Percentiles rank a stretch among this genome's conserved stretches.
Conservation (phyloP, 495 filamentous ascomycete genomes). For the Filosporella fistucella region DNA sequence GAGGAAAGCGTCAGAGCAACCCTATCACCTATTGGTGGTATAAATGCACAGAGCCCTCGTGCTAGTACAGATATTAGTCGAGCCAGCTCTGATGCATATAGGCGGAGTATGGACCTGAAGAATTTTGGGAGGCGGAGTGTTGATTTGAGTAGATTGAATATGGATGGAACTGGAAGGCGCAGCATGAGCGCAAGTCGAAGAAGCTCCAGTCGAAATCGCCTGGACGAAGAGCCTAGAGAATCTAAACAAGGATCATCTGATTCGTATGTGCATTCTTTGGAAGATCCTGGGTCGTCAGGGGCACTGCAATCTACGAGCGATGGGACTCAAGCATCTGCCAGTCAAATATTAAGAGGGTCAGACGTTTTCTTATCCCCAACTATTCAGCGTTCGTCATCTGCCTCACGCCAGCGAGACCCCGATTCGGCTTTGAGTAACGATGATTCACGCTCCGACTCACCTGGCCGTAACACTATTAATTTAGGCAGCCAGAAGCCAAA, state of each 20-base stretch:
- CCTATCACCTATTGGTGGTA: constrained; percentile 45
- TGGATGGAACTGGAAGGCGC: constrained; percentile 36
- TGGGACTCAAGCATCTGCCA: constrained; percentile 73
- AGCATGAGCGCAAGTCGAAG: constrained; percentile 55
- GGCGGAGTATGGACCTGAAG: constrained; percentile 37
- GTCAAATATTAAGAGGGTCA: constrained; percentile 81
- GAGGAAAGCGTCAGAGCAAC: constrained; percentile 63
- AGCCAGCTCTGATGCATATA: constrained; percentile 40
- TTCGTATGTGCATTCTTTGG: constrained; percentile 72
- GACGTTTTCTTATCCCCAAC: constrained; percentile 89
- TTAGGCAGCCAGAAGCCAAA: background rate
- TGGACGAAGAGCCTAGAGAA: constrained; percentile 33
- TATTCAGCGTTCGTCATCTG: constrained; percentile 44
- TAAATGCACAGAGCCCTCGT: constrained; percentile 39
- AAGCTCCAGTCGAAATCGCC: constrained; percentile 37
- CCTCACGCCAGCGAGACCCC: constrained; percentile 22
- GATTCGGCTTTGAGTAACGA: background rate
- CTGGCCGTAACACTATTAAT: background rate
- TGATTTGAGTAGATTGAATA: constrained; percentile 38
- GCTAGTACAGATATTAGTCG: constrained; percentile 39
- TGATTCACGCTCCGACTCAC: constrained; percentile 10
- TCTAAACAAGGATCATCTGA: constrained; percentile 65
- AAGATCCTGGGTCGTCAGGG: constrained; percentile 55
- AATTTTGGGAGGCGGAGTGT: constrained; percentile 46
- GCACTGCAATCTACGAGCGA: constrained; percentile 66